Evolutionary conservation across 305 asterid genomes (phyloP).

Genomic region (Solanum hybrid): DNA sequence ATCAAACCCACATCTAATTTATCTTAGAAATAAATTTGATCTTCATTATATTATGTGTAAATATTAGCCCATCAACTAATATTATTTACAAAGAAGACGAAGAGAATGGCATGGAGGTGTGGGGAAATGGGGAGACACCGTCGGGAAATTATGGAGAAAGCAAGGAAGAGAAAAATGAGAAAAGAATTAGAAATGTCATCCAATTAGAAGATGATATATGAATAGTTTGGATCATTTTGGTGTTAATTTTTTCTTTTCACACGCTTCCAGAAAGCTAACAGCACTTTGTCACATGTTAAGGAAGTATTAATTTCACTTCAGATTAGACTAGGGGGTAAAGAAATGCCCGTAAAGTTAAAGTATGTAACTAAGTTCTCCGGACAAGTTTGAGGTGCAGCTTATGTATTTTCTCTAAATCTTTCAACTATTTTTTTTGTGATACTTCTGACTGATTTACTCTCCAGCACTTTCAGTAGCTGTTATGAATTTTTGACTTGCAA

Average conservation of each 20-base stretch:
- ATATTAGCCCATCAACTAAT: neutral
- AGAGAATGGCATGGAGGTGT: neutral
- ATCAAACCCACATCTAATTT: neutral
- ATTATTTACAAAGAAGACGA: neutral
- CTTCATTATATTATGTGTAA: neutral
- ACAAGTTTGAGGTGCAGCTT: neutral
- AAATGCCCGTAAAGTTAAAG: neutral
- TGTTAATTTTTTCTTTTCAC: neutral
- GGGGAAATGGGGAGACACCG: neutral
- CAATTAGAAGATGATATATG: neutral
- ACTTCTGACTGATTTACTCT: neutral
- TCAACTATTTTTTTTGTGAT: neutral
- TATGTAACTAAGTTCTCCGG: neutral
- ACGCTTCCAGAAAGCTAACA: neutral
- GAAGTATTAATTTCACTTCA: neutral
- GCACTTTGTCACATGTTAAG: neutral
- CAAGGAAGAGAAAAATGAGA: neutral
- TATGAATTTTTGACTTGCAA: neutral
- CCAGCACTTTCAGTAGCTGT: neutral
- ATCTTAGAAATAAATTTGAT: neutral
- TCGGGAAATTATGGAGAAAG: neutral
- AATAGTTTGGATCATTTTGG: neutral
- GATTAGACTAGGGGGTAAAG: neutral
- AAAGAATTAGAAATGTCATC: neutral
- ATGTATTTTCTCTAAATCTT: neutral